Conservation (phyloP, 192 early-diverging fungal species). For the Backusella mclennaniae region DNA sequence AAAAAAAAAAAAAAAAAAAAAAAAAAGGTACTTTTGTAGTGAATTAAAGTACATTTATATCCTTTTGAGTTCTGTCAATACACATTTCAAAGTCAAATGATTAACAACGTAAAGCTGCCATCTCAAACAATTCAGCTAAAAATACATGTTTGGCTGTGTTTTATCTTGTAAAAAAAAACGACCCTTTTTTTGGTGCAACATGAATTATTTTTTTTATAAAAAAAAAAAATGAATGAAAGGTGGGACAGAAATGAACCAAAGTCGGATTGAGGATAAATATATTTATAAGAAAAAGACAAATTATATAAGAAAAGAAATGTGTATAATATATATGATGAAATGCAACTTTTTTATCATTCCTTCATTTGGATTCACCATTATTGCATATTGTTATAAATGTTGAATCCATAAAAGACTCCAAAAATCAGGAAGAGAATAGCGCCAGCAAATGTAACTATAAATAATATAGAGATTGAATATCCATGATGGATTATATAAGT, state of each 20-base stretch:
- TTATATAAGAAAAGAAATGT: background rate
- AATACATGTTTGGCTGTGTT: background rate
- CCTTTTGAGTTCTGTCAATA: background rate
- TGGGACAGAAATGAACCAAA: background rate
- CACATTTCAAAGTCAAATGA: background rate
- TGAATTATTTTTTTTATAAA: background rate
- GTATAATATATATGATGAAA: background rate
- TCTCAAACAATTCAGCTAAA: background rate
- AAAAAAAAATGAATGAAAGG: background rate
- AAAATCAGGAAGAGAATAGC: slow-evolving; percentile 89
- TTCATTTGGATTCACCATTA: background rate
- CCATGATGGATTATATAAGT: too few relatives aligned
- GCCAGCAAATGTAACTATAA: slow-evolving; percentile 74
- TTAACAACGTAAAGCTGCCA: background rate
- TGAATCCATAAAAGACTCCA: slow-evolving; percentile 40
- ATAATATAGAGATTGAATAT: background rate
- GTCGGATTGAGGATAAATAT: background rate
- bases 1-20: too few relatives aligned
- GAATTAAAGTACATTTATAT: background rate
- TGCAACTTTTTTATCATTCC: background rate
- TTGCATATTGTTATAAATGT: slow-evolving; percentile 12
- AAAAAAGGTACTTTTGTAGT: too few relatives aligned
- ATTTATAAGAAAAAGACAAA: background rate
- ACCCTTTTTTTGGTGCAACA: background rate
- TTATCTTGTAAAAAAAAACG: background rate